Evolutionary conservation across 2,329 filamentous ascomycete species (phyloP).

Genomic region (Colletotrichum kahawae): DNA sequence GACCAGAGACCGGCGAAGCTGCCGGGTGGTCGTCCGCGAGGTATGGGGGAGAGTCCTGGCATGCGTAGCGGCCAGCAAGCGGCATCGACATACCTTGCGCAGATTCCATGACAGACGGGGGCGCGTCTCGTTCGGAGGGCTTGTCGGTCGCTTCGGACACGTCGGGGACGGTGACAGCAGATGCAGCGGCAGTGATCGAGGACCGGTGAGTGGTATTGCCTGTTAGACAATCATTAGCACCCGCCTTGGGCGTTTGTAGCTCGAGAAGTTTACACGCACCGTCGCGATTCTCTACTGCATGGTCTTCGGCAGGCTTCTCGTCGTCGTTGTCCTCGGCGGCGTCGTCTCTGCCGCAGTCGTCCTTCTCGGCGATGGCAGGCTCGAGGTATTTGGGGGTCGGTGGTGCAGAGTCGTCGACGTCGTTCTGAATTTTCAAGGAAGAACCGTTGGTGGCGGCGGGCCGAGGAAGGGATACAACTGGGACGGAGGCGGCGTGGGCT

Average conservation of each 20-base stretch:
- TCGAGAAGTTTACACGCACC: not conserved
- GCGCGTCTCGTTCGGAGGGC: not conserved
- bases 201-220: not conserved
- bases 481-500: constrained; percentile 24
- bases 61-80: not conserved
- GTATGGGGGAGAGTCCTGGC: not conserved
- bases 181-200: not conserved
- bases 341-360: not conserved
- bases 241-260: not conserved
- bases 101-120: not conserved
- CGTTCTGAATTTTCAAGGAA: constrained; percentile 21
- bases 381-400: constrained; percentile 16
- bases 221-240: not conserved
- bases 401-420: constrained; percentile 11
- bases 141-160: constrained; percentile 16
- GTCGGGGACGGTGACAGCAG: not conserved
- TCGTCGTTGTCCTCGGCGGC: not conserved
- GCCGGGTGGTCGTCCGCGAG: not conserved
- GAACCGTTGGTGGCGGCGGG: constrained; percentile 22
- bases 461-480: not conserved
- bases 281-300: not conserved
- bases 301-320: not conserved
- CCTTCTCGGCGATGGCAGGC: not conserved
- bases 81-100: not conserved
- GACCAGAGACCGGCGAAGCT: not conserved